Evolutionary conservation across 495 filamentous ascomycete genomes (phyloP).

Genomic region (Tricharina praecox): DNA sequence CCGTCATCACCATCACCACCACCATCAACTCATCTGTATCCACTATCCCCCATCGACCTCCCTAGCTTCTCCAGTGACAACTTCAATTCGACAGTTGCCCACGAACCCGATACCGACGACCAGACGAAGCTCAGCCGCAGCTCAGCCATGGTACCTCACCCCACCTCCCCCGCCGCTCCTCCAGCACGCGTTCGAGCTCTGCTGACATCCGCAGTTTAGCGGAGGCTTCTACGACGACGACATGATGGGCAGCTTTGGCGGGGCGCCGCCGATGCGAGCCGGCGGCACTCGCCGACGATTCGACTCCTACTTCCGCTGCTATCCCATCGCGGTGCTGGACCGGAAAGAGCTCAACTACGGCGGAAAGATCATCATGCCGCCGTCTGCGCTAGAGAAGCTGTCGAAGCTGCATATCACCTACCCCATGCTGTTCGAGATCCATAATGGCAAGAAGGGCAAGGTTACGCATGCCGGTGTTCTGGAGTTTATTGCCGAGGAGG

Average conservation of each 20-base stretch:
- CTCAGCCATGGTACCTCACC: background rate
- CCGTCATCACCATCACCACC: too few species aligned
- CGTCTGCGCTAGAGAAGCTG: slow-evolving; percentile 87
- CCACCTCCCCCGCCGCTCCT: background rate
- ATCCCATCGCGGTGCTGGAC: slow-evolving; percentile 85
- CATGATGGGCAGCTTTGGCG: background rate
- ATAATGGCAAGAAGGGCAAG: slow-evolving; percentile 62
- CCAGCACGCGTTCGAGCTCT: background rate
- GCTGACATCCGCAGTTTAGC: too few species aligned
- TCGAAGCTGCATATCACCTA: slow-evolving; percentile 93
- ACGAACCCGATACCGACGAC: too few species aligned
- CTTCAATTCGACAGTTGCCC: too few species aligned
- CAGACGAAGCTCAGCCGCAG: too few species aligned
- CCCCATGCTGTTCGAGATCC: slow-evolving; percentile 89
- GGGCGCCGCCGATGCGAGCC: slow-evolving; percentile 1
- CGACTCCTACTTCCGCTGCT: slow-evolving; percentile 94
- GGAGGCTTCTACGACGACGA: background rate
- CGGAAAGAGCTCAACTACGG: slow-evolving; percentile 84
- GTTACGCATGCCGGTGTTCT: slow-evolving; percentile 85
- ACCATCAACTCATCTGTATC: too few species aligned
- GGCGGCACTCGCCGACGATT: slow-evolving; percentile 44
- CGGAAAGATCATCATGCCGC: slow-evolving; percentile 91
- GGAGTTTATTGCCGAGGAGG: slow-evolving; percentile 95
- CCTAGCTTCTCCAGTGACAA: too few species aligned
- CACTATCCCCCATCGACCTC: too few species aligned